Conservation (phyloP, 257 asterid genomes). For the Solanum lycopersicoides region DNA sequence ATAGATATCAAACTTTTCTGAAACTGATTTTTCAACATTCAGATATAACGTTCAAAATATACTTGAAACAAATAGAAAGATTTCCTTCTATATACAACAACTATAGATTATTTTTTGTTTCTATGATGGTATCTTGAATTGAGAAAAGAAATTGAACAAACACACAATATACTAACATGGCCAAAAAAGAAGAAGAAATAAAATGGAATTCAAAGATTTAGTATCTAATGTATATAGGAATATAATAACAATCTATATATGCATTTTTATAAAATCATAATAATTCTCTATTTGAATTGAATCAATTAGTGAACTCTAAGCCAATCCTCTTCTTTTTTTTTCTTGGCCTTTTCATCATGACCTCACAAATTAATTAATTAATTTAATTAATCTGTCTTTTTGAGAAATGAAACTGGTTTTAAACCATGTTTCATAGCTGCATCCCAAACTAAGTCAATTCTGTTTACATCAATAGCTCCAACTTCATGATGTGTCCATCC, state of each 20-base stretch:
- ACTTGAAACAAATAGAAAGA: background rate
- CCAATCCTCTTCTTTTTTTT: background rate
- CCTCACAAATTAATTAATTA: background rate
- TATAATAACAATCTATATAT: background rate
- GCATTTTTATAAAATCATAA: background rate
- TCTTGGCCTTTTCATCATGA: background rate
- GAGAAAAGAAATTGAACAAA: background rate
- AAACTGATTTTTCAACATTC: background rate
- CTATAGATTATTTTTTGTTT: background rate
- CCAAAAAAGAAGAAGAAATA: background rate
- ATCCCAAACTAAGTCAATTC: constrained; percentile 57
- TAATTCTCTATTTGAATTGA: background rate
- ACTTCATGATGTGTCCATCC: constrained; percentile 75
- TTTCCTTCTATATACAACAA: background rate
- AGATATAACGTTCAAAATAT: background rate
- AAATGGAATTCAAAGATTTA: background rate
- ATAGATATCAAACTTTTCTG: background rate
- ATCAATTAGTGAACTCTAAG: background rate
- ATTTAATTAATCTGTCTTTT: background rate
- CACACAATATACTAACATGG: no score
- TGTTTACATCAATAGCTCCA: constrained; percentile 54
- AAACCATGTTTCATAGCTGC: constrained; percentile 64
- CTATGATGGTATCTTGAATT: background rate
- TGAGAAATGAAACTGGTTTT: constrained; percentile 28
- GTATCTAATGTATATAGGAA: background rate